Conservation (phyloP, 805 yeast species). For the Pichia thaimueangensis region DNA sequence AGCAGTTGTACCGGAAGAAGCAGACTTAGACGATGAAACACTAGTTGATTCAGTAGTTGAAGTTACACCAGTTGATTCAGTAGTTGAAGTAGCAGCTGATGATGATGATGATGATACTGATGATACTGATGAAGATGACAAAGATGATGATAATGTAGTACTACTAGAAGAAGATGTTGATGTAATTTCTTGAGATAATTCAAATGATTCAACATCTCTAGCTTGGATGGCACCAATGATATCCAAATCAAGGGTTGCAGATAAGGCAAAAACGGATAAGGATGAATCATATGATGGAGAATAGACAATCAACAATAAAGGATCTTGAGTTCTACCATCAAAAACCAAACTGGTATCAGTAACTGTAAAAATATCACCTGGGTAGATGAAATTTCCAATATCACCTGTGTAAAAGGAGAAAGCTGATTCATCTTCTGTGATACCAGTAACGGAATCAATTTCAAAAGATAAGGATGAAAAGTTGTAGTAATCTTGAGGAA, state of each 20-base stretch:
- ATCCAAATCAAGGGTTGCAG: conserved; percentile 9
- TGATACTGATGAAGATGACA: neutral
- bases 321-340: conserved; percentile 14
- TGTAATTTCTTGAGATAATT: conserved; percentile 10
- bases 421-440: neutral
- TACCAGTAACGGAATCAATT: neutral
- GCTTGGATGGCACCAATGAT: conserved; percentile 10
- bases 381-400: conserved; percentile 9
- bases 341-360: conserved; percentile 8
- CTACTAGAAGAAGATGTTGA: conserved; percentile 4
- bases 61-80: conserved; percentile 9
- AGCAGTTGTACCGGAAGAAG: conserved; percentile 6
- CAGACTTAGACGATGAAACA: conserved; percentile 7
- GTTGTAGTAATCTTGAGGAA: conserved; percentile 13
- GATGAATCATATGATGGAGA: conserved; percentile 3
- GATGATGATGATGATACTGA: conserved; percentile 1
- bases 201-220: conserved; percentile 15
- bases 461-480: conserved; percentile 10
- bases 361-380: conserved; percentile 7
- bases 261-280: conserved; percentile 4
- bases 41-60: conserved; percentile 1
- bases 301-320: conserved; percentile 12
- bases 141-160: neutral
- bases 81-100: neutral
- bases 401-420: conserved; percentile 13